Evolutionary conservation across 1,284 basidiomycete species (phyloP).

Genomic region (Blastosporella zonata): DNA sequence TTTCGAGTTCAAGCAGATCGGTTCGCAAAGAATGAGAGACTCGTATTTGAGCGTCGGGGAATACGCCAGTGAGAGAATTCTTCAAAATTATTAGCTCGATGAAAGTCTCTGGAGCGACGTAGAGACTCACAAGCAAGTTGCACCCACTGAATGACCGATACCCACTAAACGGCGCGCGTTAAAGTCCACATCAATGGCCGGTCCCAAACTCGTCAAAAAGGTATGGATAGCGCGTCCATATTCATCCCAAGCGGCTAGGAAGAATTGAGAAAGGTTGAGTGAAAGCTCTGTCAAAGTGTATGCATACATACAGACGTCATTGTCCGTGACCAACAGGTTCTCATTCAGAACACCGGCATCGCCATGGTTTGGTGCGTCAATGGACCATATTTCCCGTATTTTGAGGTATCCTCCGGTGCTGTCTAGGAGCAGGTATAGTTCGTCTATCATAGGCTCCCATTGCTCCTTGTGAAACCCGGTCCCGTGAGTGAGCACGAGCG

Average conservation of each 20-base stretch:
- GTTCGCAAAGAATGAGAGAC: slow-evolving; percentile 42
- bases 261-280: too few relatives aligned
- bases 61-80: slow-evolving; percentile 38
- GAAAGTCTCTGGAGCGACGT: neutral
- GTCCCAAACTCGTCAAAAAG: slow-evolving; percentile 32
- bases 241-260: slow-evolving; percentile 39
- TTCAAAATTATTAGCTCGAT: slow-evolving; percentile 17
- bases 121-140: slow-evolving; percentile 29
- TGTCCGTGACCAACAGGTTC: slow-evolving; percentile 36
- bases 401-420: slow-evolving; percentile 21
- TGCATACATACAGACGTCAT: slow-evolving; percentile 40
- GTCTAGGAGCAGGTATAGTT: slow-evolving; percentile 35
- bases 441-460: slow-evolving; percentile 53
- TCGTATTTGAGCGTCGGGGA: slow-evolving; percentile 35
- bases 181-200: slow-evolving; percentile 35
- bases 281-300: too few relatives aligned
- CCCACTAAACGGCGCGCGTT: slow-evolving; percentile 32
- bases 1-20: slow-evolving; percentile 35
- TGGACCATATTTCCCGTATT: slow-evolving; percentile 49
- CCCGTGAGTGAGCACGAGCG: slow-evolving; percentile 49
- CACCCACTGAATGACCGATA: slow-evolving; percentile 36
- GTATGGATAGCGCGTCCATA: slow-evolving; percentile 32
- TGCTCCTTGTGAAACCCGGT: slow-evolving; percentile 55
- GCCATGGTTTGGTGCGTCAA: slow-evolving; percentile 56
- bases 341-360: slow-evolving; percentile 51